phyloP scores from a whole-genome alignment of 495 filamentous ascomycete genomes.

The Penicillium paradoxum region DNA sequence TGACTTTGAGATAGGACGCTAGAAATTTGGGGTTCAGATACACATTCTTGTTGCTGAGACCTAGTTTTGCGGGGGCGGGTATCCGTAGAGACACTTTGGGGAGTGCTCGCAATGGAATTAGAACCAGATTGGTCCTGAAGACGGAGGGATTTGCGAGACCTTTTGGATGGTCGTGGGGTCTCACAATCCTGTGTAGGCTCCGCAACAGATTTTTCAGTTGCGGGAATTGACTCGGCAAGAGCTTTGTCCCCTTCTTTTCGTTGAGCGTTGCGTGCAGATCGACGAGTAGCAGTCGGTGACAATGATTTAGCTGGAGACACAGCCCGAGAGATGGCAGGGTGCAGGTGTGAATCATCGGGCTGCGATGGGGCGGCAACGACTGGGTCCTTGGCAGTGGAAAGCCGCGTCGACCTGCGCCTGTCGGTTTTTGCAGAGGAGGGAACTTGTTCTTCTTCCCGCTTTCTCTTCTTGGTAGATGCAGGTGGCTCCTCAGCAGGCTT shows the following conservation, averaged over 20 bases:
- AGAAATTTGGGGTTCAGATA: background rate
- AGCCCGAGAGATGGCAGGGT: constrained; percentile 7
- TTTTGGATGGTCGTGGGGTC: constrained; percentile 13
- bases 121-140: constrained; percentile 20
- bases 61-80: constrained; percentile 21
- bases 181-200: constrained; percentile 2
- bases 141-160: constrained; percentile 24
- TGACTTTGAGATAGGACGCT: background rate
- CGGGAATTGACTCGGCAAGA: background rate
- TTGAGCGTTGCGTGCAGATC: constrained; percentile 26
- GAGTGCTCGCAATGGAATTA: constrained; percentile 9
- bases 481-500: constrained; percentile 6
- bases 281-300: constrained; percentile 14
- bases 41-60: constrained; percentile 7
- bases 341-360: constrained; percentile 13
- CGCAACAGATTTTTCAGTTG: constrained; percentile 7
- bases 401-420: constrained; percentile 31
- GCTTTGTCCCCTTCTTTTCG: constrained; percentile 6
- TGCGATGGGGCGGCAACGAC: constrained; percentile 11
- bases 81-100: constrained; percentile 1
- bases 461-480: constrained; percentile 36
- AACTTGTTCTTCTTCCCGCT: constrained; percentile 26
- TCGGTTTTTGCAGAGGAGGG: constrained; percentile 14
- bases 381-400: constrained; percentile 16
- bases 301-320: constrained; percentile 7